Evolutionary conservation across 371 early-diverging fungal species (phyloP).

Genomic region (Mortierella sp.): DNA sequence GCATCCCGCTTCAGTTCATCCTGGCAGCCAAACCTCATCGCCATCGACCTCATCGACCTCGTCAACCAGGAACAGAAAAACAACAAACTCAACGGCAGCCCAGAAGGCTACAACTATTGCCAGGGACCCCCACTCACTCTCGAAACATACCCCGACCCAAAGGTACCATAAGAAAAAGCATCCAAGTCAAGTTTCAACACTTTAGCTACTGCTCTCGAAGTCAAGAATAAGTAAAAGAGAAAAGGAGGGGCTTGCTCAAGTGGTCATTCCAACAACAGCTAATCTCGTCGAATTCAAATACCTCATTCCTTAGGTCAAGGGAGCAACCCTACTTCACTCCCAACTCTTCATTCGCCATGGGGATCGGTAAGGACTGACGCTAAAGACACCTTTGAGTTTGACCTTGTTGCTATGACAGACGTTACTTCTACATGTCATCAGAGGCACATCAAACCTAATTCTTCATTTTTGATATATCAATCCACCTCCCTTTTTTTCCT

Average conservation of each 20-base stretch:
- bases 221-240: no score
- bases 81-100: not conserved
- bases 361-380: slow-evolving; percentile 31
- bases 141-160: slow-evolving; percentile 41
- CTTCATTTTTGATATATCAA: not conserved
- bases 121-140: slow-evolving; percentile 38
- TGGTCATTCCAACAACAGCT: not conserved
- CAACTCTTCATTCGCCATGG: slow-evolving; percentile 60
- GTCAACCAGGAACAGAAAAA: slow-evolving; percentile 5
- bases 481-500: not conserved
- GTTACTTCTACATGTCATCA: not conserved
- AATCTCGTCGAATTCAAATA: not conserved
- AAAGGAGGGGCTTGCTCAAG: no score
- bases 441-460: not conserved
- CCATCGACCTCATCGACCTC: slow-evolving; percentile 24
- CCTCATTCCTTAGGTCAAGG: slow-evolving; percentile 28
- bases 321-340: slow-evolving; percentile 39
- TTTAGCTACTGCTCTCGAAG: no score
- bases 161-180: no score
- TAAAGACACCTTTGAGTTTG: no score
- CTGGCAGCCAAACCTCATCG: slow-evolving; percentile 10
- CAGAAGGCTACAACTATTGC: slow-evolving; percentile 53
- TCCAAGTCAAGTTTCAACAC: no score
- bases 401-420: not conserved
- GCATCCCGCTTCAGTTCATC: slow-evolving; percentile 11